phyloP scores from a whole-genome alignment of 2,329 filamentous ascomycete genomes.

The Macrophomina tecta region DNA sequence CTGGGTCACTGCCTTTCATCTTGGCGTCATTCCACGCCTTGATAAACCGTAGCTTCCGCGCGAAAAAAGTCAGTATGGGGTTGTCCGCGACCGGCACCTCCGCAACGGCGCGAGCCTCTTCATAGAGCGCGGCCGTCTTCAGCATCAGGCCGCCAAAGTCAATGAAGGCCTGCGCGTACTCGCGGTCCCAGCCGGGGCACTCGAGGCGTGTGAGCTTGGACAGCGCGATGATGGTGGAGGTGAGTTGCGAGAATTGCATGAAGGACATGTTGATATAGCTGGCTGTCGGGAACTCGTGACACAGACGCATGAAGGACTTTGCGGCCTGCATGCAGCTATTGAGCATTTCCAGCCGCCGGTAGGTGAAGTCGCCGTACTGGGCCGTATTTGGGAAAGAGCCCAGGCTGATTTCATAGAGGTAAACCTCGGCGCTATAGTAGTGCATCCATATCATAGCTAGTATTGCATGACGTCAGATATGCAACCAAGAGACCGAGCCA shows the following conservation, averaged over 20 bases:
- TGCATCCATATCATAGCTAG: conserved; percentile 24
- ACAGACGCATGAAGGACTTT: conserved; percentile 2
- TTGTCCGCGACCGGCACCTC: conserved; percentile 23
- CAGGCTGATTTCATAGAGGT: conserved; percentile 28
- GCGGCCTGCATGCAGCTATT: conserved; percentile 22
- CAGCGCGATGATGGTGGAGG: conserved; percentile 26
- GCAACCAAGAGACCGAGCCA: background rate
- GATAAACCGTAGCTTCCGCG: conserved; percentile 26
- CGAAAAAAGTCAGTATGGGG: conserved; percentile 23
- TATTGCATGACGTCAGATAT: background rate
- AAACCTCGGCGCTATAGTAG: conserved; percentile 26
- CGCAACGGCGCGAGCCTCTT: conserved; percentile 1
- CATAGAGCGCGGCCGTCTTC: conserved; percentile 16
- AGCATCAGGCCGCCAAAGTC: conserved; percentile 14
- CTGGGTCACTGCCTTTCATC: conserved; percentile 8
- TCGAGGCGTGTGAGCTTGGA: conserved; percentile 32
- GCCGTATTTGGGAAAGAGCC: conserved; percentile 11
- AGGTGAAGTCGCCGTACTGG: conserved; percentile 26
- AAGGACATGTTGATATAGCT: conserved; percentile 22
- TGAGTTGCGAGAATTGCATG: conserved; percentile 27
- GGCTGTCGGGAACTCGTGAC: background rate
- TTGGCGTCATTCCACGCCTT: conserved; percentile 26
- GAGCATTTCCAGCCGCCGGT: conserved; percentile 26
- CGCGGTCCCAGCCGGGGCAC: conserved; percentile 22
- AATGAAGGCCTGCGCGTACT: conserved; percentile 14